Evolutionary conservation across 208 protist species (phyloP).

Genomic region (Trypanosoma theileri): DNA sequence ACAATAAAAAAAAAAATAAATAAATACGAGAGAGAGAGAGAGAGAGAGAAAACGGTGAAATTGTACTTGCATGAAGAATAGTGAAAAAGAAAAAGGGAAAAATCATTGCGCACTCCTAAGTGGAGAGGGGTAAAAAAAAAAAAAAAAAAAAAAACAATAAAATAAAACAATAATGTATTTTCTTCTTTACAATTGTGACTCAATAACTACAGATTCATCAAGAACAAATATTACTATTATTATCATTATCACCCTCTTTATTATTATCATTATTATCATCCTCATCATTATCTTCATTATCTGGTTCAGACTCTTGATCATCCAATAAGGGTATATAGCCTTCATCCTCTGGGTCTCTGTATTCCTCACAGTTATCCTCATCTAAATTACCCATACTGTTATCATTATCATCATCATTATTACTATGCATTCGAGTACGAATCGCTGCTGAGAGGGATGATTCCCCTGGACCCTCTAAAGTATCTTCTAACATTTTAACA

Average conservation of each 20-base stretch:
- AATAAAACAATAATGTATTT: too few relatives aligned
- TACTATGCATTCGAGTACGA: background rate
- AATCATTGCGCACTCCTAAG: background rate
- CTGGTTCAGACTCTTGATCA: background rate
- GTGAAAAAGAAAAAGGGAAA: conserved; percentile 14
- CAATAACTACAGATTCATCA: too few relatives aligned
- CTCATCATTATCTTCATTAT: too few relatives aligned
- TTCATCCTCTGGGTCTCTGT: background rate
- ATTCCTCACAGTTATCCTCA: conserved; percentile 3
- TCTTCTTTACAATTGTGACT: too few relatives aligned
- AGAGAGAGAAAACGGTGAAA: conserved; percentile 9
- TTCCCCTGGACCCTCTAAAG: conserved; percentile 29
- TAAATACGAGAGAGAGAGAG: background rate
- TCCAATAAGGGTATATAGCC: background rate
- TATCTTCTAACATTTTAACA: conserved; percentile 26
- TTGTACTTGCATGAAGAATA: background rate
- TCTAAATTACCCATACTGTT: conserved; percentile 10
- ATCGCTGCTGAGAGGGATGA: conserved; percentile 38
- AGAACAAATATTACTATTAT: too few relatives aligned
- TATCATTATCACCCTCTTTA: too few relatives aligned
- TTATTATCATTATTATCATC: too few relatives aligned
- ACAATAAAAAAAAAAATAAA: background rate
- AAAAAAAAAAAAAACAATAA: too few relatives aligned
- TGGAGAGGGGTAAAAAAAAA: too few relatives aligned
- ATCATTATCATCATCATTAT: background rate